Evolutionary conservation across 2,329 filamentous ascomycete genomes (phyloP), one percentile per base, ranked within the genome.

Genomic region (Coniella lustricola): DNA sequence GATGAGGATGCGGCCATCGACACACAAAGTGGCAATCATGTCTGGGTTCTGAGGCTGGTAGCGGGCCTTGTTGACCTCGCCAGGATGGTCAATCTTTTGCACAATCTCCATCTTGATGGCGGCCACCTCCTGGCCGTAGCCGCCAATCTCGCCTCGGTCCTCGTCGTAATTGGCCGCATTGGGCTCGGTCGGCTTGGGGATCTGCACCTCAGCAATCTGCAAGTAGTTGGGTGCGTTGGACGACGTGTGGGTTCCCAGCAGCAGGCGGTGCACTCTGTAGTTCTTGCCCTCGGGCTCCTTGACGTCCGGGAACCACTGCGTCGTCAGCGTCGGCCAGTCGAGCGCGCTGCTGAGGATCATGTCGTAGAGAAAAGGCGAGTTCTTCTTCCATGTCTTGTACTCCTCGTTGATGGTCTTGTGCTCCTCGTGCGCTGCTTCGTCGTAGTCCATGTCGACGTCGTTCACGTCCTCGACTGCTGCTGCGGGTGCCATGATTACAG

Each of bases 301-400:
- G 59, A 91, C 86, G 66, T 98, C 93, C 18, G 94, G 93, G 59
- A 98, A 86, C 94, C 94, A 98, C 72, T 98, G 93, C 2, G 90
- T 90, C 21, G 93, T 97, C 54, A 98, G 79, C 3, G 93, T 96
- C 13, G 93, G 93, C 93, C 93, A 98, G 63, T 95, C 90, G 50
- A 98, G 75, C 35, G 94, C 94, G 56, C 89, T 95, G 60, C 90
- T 84, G 55, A 97, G 77, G 56, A 98, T 93, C 82, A 96, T 88
- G 66, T 98, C 93, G 67, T 98, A 98, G 59, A 98, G 85, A 64
- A 97, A 97, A 3, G 93, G 90, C 56, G 87, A 89, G 70, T 98
- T 98, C 76, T 98, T 98, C 77, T 98, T 98, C 93, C 93, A 98
- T 57, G 91, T 96, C 68, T 98, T 98, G 79, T 98, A 98, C 67